Base-by-base conservation (phyloP, 768 basidiomycete genomes). In the Pholiota microspora region DNA sequence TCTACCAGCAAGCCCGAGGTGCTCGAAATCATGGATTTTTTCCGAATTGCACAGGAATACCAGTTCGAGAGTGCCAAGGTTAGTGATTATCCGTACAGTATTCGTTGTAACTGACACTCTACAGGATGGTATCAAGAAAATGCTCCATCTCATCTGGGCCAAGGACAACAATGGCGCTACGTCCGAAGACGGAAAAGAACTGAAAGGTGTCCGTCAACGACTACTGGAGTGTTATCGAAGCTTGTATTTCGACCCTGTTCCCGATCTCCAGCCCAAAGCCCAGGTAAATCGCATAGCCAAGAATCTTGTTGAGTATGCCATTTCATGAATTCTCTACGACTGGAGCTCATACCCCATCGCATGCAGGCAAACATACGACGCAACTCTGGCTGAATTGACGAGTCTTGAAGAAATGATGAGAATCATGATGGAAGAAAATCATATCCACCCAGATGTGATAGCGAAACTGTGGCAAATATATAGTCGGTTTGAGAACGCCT, bases 371-470 rank as follows among this genome's bases (percentile, higher is more conserved):
- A 98, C 97, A 0, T 95, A 93, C 64, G 84, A 88, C 13, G 91
- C 96, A 1, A 95, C 94, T 0, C 77, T 99, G 24, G 97, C 97
- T 1, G 95, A 98, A 67, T 73, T 99, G 36, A 99, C 95, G 1
- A 95, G 93, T 61, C 72, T 98, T 49, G 97, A 99, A 66, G 94
- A 98, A 71, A 88, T 98, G 79, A 87, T 99, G 86, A 82, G 92
- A 38, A 92, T 89, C 27, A 90, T 99, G 89, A 95, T 96, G 90
- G 86, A 89, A 7, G 91, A 95, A 45, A 83, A 81, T 2, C 85
- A 86, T 29, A 82, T 99, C 16, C 89, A 94, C 62, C 68, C 75
- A 3, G 94, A 97, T 53, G 88, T 98, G 42, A 85, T 94, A 59
- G 77, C 82, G 38, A 96, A 93, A 73, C 79, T 99, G 1, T 99